Evolutionary conservation across 2,329 filamentous ascomycete genomes (phyloP).

Genomic region (Leptographium galeiforme): DNA sequence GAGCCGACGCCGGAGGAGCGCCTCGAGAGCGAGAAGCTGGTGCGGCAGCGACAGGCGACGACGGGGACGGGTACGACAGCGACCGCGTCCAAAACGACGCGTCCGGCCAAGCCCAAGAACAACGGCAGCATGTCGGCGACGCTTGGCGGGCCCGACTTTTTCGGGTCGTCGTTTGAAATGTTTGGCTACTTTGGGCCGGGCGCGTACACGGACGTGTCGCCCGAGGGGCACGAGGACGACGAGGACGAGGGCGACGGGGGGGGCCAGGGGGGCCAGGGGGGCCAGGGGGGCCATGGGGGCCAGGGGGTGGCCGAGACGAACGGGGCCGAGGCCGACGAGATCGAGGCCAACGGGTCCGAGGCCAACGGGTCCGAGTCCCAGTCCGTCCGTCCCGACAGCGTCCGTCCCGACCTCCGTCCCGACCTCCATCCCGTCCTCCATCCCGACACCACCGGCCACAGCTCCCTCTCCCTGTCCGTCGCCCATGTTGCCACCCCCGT

Average conservation of each 20-base stretch:
- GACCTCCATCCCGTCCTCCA: no score
- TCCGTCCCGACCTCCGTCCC: no score
- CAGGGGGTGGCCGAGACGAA: not conserved
- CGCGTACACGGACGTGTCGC: conserved; percentile 30
- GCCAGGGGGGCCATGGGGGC: no score
- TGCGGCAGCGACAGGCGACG: conserved; percentile 17
- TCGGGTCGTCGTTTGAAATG: conserved; percentile 29
- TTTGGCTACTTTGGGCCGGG: conserved; percentile 40
- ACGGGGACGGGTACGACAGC: not conserved
- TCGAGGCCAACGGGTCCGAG: not conserved
- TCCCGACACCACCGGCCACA: not conserved
- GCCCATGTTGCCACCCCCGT: no score
- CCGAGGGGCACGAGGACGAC: conserved; percentile 23
- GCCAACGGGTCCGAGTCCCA: no score
- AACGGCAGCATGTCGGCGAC: conserved; percentile 14
- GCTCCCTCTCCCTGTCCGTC: no score
- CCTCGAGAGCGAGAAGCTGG: conserved; percentile 37
- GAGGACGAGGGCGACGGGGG: not conserved
- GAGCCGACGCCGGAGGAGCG: conserved; percentile 37
- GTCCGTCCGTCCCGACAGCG: not conserved
- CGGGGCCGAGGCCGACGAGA: not conserved
- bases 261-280: no score
- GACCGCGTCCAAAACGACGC: not conserved
- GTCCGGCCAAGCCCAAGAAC: conserved; percentile 9
- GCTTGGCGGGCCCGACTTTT: conserved; percentile 16